phyloP scores from a whole-genome alignment of 108 stramenopile genomes.

The Mayamaea pseudoterrestris region DNA sequence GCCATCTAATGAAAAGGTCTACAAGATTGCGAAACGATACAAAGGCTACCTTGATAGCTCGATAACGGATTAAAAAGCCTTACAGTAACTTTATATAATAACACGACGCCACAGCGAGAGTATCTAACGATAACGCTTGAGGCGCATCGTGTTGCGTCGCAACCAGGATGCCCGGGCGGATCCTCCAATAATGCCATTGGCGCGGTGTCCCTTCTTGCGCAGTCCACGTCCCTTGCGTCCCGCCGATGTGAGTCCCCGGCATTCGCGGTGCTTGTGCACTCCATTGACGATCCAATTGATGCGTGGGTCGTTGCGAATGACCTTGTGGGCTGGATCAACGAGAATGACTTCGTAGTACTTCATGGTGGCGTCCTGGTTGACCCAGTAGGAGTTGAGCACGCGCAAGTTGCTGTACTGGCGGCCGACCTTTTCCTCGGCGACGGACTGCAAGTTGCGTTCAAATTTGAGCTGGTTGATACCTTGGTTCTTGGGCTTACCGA shows the following conservation, averaged over 20 bases:
- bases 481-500: slow-evolving; percentile 99
- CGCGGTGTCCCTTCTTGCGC: slow-evolving; percentile 98
- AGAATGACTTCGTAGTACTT: slow-evolving; percentile 99
- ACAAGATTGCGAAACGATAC: too few species aligned
- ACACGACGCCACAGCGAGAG: background rate
- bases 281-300: slow-evolving; percentile 99
- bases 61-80: too few species aligned
- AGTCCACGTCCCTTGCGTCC: slow-evolving; percentile 96
- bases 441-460: slow-evolving; percentile 91
- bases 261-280: slow-evolving; percentile 99
- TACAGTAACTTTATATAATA: background rate
- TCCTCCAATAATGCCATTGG: slow-evolving; percentile 96
- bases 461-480: slow-evolving; percentile 99
- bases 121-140: slow-evolving; percentile 96
- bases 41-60: too few species aligned
- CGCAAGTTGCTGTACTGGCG: slow-evolving; percentile 92
- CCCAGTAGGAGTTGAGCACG: slow-evolving; percentile 99
- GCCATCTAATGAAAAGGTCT: too few species aligned
- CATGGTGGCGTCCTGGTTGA: slow-evolving; percentile 99
- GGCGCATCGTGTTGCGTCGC: slow-evolving; percentile 87
- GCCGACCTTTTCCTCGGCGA: slow-evolving; percentile 99
- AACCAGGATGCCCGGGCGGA: slow-evolving; percentile 92
- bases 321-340: slow-evolving; percentile 92
- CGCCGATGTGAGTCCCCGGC: slow-evolving; percentile 97
- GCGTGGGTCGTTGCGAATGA: slow-evolving; percentile 97